Base-by-base conservation (phyloP, 192 early-diverging fungal species). In the Glomus cerebriforme region DNA sequence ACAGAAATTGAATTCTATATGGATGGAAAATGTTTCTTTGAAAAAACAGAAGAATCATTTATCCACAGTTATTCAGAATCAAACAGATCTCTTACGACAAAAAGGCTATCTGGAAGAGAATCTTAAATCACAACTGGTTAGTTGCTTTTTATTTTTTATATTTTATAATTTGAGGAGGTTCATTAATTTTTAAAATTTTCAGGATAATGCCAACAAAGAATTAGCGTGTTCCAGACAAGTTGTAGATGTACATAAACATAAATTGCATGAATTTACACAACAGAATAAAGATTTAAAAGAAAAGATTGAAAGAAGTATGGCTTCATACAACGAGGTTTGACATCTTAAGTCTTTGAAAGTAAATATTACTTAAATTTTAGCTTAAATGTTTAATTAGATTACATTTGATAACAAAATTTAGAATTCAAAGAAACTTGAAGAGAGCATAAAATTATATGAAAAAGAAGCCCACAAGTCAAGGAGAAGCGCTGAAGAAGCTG, bases 151-250 rank as follows among this genome's bases (percentile, higher is more conserved):
- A 4, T 9, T 27, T 70, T 27, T 9, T 45, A 26, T 34, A 17
- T 15, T 67, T 35, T 35, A 31, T n/a, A 67, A 35, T n/a, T 4
- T 22, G 58, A 59, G 58, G 2, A 35, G 27, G 31, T 64, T 77
- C 2, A 43, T 71, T 9, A 71, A 29, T 0, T 69, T 34, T 67
- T 22, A 0, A 34, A 37, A 12, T n/a, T 27, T n/a, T 27, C 78
- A 91, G 88, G 79, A 86, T 24, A 81, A 84, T 19, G 79, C 90
- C 24, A 93, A 94, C 68, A 88, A 84, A 59, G 91, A 95, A 79
- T 73, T 91, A 3, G 83, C 87, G 37, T 84, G 84, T 49, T 85
- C 88, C 43, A 86, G 82, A 47, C 58, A 80, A 17, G 79, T 85
- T 17, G 59, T 89, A 26, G 85, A 91, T 68, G 66, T 80, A 12